Conservation (phyloP, 805 yeast species). For the Hanseniaspora mollemarum region DNA sequence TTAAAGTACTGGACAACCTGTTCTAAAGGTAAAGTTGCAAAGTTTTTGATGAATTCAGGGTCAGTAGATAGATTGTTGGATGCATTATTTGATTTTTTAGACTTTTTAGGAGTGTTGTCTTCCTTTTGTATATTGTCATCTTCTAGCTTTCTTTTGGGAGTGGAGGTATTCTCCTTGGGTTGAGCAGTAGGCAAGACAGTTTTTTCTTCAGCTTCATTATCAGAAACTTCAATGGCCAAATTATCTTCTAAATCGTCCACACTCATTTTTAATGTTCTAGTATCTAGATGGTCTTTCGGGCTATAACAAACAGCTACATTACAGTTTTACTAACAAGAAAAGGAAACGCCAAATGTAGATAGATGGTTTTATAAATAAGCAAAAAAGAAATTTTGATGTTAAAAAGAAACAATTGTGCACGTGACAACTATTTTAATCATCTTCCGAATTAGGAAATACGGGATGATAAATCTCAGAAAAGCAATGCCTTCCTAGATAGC, state of each 20-base stretch:
- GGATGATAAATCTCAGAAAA: too few species aligned
- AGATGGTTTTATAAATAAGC: too few species aligned
- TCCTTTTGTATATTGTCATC: slow-evolving; percentile 17
- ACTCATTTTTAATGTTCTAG: slow-evolving; percentile 1
- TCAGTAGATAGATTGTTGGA: slow-evolving; percentile 16
- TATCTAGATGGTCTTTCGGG: not conserved
- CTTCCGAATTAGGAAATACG: too few species aligned
- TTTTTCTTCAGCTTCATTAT: slow-evolving; percentile 21
- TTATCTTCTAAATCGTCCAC: slow-evolving; percentile 78
- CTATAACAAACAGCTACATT: too few species aligned
- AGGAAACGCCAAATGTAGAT: too few species aligned
- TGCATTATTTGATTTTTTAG: slow-evolving; percentile 19
- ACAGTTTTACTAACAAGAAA: too few species aligned
- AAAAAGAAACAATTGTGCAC: too few species aligned
- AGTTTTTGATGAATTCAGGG: slow-evolving; percentile 5
- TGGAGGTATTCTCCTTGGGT: slow-evolving; percentile 14
- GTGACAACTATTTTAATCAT: too few species aligned
- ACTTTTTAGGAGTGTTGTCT: slow-evolving; percentile 9
- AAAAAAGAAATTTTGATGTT: too few species aligned
- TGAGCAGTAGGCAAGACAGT: slow-evolving; percentile 21
- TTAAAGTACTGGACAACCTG: slow-evolving; percentile 15
- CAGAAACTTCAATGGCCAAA: slow-evolving; percentile 31
- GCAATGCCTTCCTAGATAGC: too few species aligned
- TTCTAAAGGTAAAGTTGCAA: slow-evolving; percentile 9
- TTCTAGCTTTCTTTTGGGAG: slow-evolving; percentile 25